Percentiles rank a stretch among this genome's conserved stretches.
These are phyloP conservation scores for Berberis vulgaris DNA, from an alignment of 164 flowering plant genomes.

Conservation along the genomic window DNA sequence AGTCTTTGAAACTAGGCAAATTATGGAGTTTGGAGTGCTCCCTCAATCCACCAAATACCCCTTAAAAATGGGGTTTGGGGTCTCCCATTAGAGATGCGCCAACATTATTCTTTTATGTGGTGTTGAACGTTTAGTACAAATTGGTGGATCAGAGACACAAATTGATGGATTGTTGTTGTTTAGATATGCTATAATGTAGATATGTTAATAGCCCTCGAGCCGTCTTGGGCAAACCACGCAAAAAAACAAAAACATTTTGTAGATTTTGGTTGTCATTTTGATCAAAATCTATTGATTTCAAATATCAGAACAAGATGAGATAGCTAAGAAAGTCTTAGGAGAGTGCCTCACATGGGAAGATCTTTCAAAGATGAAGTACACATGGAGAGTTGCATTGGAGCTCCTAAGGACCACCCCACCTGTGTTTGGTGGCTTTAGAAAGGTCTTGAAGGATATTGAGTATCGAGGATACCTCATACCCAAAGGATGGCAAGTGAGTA, in stretches of 20 bases:
- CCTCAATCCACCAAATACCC: no score
- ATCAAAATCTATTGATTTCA: no score
- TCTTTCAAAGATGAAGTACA: slow-evolving; percentile 6
- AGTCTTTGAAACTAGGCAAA: no score
- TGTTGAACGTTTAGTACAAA: not conserved
- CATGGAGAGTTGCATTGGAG: slow-evolving; percentile 9
- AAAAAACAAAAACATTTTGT: no score
- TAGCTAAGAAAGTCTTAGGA: slow-evolving; percentile 1
- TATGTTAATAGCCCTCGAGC: not conserved
- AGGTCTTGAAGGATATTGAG: not conserved
- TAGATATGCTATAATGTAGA: no score
- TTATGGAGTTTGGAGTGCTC: no score
- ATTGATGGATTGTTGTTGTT: no score
- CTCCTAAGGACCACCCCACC: not conserved
- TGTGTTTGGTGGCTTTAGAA: slow-evolving; percentile 2
- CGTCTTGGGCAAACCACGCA: no score
- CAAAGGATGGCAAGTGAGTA: slow-evolving; percentile 4
- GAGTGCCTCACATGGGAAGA: slow-evolving; percentile 5
- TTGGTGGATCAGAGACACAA: not conserved
- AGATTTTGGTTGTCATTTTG: not conserved
- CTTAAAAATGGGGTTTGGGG: not conserved
- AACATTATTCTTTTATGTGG: not conserved
- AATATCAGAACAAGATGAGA: not conserved
- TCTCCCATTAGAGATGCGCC: not conserved
- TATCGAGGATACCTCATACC: slow-evolving; percentile 6